Conservation (phyloP, 139 green algal genomes). For the Volvox africanus region DNA sequence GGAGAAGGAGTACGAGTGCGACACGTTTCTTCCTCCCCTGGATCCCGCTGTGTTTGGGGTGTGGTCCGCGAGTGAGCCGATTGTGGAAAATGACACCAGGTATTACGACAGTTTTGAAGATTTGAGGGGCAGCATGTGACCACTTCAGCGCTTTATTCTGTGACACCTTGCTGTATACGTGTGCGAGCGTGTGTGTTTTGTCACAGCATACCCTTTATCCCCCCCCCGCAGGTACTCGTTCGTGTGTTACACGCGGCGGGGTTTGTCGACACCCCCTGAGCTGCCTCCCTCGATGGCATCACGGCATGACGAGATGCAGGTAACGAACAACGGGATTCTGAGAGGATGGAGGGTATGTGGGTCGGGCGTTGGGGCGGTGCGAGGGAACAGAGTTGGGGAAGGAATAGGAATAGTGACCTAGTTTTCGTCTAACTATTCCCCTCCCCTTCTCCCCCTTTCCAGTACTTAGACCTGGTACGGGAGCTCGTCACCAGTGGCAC, state of each 20-base stretch:
- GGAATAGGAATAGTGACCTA: too few relatives aligned
- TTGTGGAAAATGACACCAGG: slow-evolving; percentile 45
- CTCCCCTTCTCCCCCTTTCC: slow-evolving; percentile 23
- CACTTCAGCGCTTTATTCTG: too few relatives aligned
- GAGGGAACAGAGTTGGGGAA: too few relatives aligned
- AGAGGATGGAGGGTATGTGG: too few relatives aligned
- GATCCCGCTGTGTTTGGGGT: slow-evolving; percentile 76
- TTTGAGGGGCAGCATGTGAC: too few relatives aligned
- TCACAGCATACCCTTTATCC: too few relatives aligned
- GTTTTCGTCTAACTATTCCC: not conserved
- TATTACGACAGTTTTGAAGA: not conserved
- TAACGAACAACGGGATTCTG: slow-evolving; percentile 31
- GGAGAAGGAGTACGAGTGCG: slow-evolving; percentile 83
- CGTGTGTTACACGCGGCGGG: slow-evolving; percentile 77
- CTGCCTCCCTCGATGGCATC: slow-evolving; percentile 59
- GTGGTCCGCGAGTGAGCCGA: slow-evolving; percentile 72
- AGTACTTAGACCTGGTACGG: slow-evolving; percentile 96
- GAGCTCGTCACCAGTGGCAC: slow-evolving; percentile 88
- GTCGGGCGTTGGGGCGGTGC: too few relatives aligned
- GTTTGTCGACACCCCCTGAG: not conserved
- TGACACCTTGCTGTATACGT: too few relatives aligned
- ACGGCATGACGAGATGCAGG: slow-evolving; percentile 92
- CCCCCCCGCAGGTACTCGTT: slow-evolving; percentile 78
- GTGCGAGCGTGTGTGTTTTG: too few relatives aligned
- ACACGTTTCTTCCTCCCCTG: slow-evolving; percentile 89